Evolutionary conservation across 768 basidiomycete genomes (phyloP).

Genomic region (Fibroporia radiculosa): DNA sequence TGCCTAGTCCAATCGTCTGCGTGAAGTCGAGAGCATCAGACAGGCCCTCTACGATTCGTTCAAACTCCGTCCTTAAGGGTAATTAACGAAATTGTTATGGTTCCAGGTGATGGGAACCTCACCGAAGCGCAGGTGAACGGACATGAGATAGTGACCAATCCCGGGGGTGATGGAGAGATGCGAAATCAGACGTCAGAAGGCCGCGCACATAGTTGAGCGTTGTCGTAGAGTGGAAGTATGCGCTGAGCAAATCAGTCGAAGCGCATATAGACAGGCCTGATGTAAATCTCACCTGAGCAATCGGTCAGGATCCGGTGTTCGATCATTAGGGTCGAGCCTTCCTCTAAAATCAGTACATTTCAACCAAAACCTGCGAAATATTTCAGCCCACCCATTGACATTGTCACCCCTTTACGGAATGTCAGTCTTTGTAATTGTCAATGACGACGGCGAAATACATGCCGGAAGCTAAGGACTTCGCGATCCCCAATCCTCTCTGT

Average conservation of each 20-base stretch:
- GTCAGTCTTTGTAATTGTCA: background rate
- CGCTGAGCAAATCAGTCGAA: constrained; percentile 35
- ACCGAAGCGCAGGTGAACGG: constrained; percentile 71
- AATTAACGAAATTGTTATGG: background rate
- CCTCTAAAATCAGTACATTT: constrained; percentile 2
- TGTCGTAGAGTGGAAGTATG: constrained; percentile 93
- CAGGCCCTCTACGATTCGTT: constrained; percentile 74
- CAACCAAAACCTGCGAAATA: too few relatives aligned
- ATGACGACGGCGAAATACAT: constrained; percentile 20
- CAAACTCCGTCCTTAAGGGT: constrained; percentile 62
- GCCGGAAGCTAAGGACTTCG: constrained; percentile 86
- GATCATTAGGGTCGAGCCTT: constrained; percentile 66
- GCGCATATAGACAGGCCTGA: background rate
- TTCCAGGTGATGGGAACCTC: constrained; percentile 11
- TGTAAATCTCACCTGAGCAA: constrained; percentile 53
- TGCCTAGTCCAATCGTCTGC: constrained; percentile 70
- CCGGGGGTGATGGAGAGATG: constrained; percentile 82
- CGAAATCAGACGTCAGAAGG: constrained; percentile 87
- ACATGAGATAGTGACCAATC: constrained; percentile 94
- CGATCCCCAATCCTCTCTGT: constrained; percentile 72
- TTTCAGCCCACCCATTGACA: constrained; percentile 67
- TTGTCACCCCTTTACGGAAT: constrained; percentile 73
- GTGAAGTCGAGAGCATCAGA: constrained; percentile 93
- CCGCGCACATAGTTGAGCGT: constrained; percentile 91
- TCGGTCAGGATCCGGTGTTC: constrained; percentile 86